Evolutionary conservation across 2,329 filamentous ascomycete genomes (phyloP), one percentile per base, ranked within the genome.

Genomic region (Trichoderma oligosporum): DNA sequence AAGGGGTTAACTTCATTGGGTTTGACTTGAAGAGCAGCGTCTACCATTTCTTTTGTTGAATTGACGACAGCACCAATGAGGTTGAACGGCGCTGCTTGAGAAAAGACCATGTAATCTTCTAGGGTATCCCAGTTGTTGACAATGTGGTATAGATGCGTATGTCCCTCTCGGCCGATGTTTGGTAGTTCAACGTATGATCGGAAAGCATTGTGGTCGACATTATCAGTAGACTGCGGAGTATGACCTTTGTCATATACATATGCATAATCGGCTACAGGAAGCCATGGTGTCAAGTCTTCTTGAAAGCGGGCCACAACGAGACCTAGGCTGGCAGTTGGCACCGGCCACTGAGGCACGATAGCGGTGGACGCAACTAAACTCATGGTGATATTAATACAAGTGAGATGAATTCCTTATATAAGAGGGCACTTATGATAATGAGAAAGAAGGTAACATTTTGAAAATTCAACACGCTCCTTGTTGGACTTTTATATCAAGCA

Each of bases 31-130:
- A 38, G 41, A 2, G 56, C 56, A 8, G 44, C 35, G 6, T 47
- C 49, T 5, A 56, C 41, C 49, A 58, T 55, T 24, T 56, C 27
- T 11, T 24, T 31, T 5, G 56, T 55, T 1, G 49, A 47, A 35
- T 58, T 58, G 41, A 47, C 41, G 5, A 58, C 24, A 2, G 35
- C 16, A 7, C 42, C 41, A 38, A 58, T 52, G 1, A 58, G 20
- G 22, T 58, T 51, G 18, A 48, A 58, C 0, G 56, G 56, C 7
- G 9, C 33, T 6, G 56, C 56, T 36, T 58, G 49, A 24, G 31
- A 47, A 27, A 56, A 56, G 27, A 56, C 14, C 49, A 58, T 58
- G 20, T 56, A 47, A 11, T 58, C 56, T 14, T 58, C 46, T 4
- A 58, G 20, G 7, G 27, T 24, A 27, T 58, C 25, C 14, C 31